These are phyloP conservation scores for Capsicum baccatum DNA, from an alignment of 257 asterid species.

Conservation along the genomic window DNA sequence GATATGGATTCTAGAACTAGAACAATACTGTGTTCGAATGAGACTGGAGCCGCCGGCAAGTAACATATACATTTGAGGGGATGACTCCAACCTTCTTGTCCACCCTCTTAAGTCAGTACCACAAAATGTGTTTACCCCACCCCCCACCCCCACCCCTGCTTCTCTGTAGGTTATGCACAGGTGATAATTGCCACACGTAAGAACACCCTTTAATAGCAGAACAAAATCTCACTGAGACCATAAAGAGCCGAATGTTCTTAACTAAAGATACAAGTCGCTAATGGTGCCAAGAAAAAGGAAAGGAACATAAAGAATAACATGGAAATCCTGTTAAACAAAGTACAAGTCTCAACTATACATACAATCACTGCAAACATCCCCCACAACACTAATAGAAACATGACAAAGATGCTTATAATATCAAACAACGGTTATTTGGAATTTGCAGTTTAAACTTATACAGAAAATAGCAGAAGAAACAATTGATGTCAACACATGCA, in stretches of 20 bases:
- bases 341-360: constrained; percentile 27
- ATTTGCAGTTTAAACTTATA: constrained; percentile 24
- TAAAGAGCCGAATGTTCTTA: not conserved
- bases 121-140: not conserved
- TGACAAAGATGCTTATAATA: constrained; percentile 21
- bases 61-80: not conserved
- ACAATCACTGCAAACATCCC: constrained; percentile 25
- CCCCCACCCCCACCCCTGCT: not conserved
- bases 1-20: not conserved
- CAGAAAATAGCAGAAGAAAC: constrained; percentile 6
- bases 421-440: constrained; percentile 22
- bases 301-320: not conserved
- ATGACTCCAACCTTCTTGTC: not conserved
- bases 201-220: not conserved
- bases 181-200: not conserved
- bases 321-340: constrained; percentile 13
- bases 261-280: not conserved
- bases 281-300: not conserved
- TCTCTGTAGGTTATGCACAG: not conserved
- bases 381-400: constrained; percentile 18
- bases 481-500: constrained; percentile 22
- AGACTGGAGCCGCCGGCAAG: not conserved
- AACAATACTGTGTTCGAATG: not conserved
- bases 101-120: not conserved
- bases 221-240: not conserved